Evolutionary conservation across 2,329 filamentous ascomycete genomes (phyloP).

Genomic region (Didymella pomorum): DNA sequence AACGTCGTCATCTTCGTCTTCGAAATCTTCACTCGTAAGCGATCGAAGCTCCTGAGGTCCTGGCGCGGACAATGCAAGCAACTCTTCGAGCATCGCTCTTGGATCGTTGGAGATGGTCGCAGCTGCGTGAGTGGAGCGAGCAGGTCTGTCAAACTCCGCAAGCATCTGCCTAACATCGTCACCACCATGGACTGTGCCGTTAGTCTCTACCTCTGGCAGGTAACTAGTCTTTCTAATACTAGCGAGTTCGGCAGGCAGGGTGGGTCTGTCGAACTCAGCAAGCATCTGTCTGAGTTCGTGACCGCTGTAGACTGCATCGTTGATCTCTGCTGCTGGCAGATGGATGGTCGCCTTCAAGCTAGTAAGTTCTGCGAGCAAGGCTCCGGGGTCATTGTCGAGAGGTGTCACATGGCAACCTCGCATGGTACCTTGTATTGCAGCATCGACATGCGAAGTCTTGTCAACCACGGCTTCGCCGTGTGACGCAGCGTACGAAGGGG

Average conservation of each 20-base stretch:
- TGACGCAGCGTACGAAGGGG: background rate
- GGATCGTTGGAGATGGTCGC: constrained; percentile 6
- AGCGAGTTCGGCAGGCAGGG: background rate
- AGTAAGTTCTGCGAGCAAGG: background rate
- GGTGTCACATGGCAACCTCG: background rate
- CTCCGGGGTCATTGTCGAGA: background rate
- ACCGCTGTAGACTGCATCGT: background rate
- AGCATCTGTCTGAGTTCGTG: background rate
- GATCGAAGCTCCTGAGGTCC: background rate
- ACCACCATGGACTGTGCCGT: background rate
- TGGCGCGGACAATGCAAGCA: constrained; percentile 1
- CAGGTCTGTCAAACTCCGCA: constrained; percentile 6
- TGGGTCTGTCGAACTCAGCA: no score
- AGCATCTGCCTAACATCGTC: constrained; percentile 11
- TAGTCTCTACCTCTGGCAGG: background rate
- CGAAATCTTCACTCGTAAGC: background rate
- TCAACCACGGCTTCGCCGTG: background rate
- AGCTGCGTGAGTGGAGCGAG: background rate
- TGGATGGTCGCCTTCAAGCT: background rate
- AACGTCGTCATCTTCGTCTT: constrained; percentile 9
- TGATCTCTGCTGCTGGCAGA: background rate
- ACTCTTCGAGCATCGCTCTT: constrained; percentile 14
- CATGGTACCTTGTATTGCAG: background rate
- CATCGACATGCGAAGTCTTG: background rate
- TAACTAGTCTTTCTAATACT: background rate